phyloP scores from a whole-genome alignment of 2,329 filamentous ascomycete genomes.

The Teratosphaeria pseudoeucalypti region DNA sequence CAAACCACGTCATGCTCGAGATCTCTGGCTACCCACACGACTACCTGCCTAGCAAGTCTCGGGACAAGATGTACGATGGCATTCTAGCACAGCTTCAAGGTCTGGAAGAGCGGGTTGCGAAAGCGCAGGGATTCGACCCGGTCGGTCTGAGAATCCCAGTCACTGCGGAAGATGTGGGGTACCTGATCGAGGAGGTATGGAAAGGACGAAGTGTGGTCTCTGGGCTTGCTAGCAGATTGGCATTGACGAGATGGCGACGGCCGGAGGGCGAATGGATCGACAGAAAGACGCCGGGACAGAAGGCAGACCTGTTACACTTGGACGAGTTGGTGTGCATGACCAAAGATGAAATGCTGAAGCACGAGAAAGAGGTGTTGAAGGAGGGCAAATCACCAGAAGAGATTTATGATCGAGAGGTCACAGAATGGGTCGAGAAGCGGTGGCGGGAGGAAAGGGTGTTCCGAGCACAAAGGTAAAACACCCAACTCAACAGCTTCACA shows the following conservation, averaged over 20 bases:
- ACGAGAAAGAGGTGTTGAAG: slow-evolving; percentile 70
- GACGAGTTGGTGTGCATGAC: slow-evolving; percentile 81
- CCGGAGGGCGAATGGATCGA: slow-evolving; percentile 56
- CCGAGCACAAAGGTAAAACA: slow-evolving; percentile 7
- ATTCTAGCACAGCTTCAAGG: slow-evolving; percentile 67
- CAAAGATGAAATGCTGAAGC: slow-evolving; percentile 71
- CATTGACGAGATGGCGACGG: slow-evolving; percentile 69
- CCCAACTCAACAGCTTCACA: not conserved
- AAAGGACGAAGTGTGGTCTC: slow-evolving; percentile 73
- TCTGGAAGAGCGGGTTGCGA: slow-evolving; percentile 65
- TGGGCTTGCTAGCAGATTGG: slow-evolving; percentile 67
- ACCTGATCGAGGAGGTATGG: slow-evolving; percentile 82
- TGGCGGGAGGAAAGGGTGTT: slow-evolving; percentile 49
- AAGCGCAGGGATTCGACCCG: slow-evolving; percentile 42
- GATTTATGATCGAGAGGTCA: slow-evolving; percentile 59
- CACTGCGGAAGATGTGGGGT: slow-evolving; percentile 70
- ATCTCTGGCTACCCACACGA: slow-evolving; percentile 77
- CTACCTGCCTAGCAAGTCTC: slow-evolving; percentile 66
- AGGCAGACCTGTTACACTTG: slow-evolving; percentile 57
- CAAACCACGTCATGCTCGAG: slow-evolving; percentile 83
- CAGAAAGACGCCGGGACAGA: slow-evolving; percentile 61
- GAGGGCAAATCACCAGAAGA: slow-evolving; percentile 58
- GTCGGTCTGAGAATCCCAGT: slow-evolving; percentile 71
- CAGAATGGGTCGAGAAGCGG: slow-evolving; percentile 57
- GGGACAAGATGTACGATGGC: slow-evolving; percentile 86